Percentiles rank a stretch among this genome's conserved stretches.
Evolutionary conservation across 2,329 filamentous ascomycete genomes (phyloP).

Genomic region (Helminthosporium solani): DNA sequence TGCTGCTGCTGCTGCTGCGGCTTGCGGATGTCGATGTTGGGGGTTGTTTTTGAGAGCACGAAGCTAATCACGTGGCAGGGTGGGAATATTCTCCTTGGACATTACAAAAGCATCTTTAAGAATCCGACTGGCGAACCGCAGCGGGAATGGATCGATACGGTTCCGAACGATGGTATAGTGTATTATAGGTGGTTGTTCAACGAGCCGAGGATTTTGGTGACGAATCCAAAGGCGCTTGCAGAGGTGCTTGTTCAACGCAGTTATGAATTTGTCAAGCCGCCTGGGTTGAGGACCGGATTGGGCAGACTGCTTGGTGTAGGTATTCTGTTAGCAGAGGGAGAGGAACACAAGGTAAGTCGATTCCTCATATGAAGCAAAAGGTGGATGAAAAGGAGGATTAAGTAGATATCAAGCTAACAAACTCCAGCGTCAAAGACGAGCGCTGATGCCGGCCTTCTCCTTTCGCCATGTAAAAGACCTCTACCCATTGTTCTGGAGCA

Average conservation of each 20-base stretch:
- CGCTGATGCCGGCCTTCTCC: constrained; percentile 52
- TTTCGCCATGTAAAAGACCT: constrained; percentile 54
- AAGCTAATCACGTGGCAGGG: constrained; percentile 3
- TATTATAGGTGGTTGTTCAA: constrained; percentile 54
- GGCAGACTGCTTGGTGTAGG: constrained; percentile 68
- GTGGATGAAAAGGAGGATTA: background rate
- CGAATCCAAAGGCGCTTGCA: constrained; percentile 49
- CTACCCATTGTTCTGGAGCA: constrained; percentile 53
- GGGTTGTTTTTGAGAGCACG: background rate
- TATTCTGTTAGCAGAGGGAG: constrained; percentile 81
- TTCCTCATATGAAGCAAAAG: background rate
- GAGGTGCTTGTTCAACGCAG: constrained; percentile 54
- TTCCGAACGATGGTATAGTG: constrained; percentile 58
- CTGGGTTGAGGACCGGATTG: constrained; percentile 53
- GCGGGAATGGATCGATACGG: constrained; percentile 52
- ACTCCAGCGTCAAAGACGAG: constrained; percentile 47
- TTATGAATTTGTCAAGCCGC: constrained; percentile 54
- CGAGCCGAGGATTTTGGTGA: constrained; percentile 47
- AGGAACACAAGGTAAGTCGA: constrained; percentile 69
- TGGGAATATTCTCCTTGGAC: constrained; percentile 42
- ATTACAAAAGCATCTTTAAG: constrained; percentile 45
- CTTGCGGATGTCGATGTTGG: background rate
- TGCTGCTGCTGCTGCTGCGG: no score
- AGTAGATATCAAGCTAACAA: constrained; percentile 8
- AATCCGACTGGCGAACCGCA: constrained; percentile 49